Conservation (phyloP, 345 rosid species). For the Orychophragmus violaceus region DNA sequence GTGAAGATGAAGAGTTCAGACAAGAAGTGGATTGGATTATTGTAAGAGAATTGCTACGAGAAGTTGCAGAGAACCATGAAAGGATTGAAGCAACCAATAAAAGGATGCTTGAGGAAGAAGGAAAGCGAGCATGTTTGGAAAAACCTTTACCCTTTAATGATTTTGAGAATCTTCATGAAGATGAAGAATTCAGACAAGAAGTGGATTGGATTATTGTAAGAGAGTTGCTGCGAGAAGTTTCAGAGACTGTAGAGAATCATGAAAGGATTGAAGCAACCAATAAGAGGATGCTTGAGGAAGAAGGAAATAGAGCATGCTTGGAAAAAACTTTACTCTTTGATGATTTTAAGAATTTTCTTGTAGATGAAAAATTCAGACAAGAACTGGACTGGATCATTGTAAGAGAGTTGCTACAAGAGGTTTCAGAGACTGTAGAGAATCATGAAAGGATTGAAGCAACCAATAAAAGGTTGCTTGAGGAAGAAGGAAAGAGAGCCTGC, state of each 20-base stretch:
- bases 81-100: slow-evolving; percentile 19
- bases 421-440: slow-evolving; percentile 35
- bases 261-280: slow-evolving; percentile 17
- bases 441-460: slow-evolving; percentile 20
- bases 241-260: slow-evolving; percentile 33
- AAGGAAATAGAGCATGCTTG: slow-evolving; percentile 17
- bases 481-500: slow-evolving; percentile 20
- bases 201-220: slow-evolving; percentile 25
- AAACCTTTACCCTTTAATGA: slow-evolving; percentile 13
- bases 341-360: not conserved
- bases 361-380: slow-evolving; percentile 28
- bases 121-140: slow-evolving; percentile 1
- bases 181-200: slow-evolving; percentile 32
- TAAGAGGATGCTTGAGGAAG: slow-evolving; percentile 12
- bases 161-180: slow-evolving; percentile 5
- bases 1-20: slow-evolving; percentile 16
- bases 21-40: slow-evolving; percentile 36
- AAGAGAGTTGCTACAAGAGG: slow-evolving; percentile 30
- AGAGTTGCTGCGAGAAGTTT: slow-evolving; percentile 34
- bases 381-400: slow-evolving; percentile 32
- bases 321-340: slow-evolving; percentile 15
- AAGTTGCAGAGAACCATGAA: slow-evolving; percentile 28
- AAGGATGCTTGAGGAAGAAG: slow-evolving; percentile 20
- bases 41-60: slow-evolving; percentile 28
- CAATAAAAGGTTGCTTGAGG: slow-evolving; percentile 10